phyloP scores from a whole-genome alignment of 768 basidiomycete genomes.

The Termitomyces sp. region DNA sequence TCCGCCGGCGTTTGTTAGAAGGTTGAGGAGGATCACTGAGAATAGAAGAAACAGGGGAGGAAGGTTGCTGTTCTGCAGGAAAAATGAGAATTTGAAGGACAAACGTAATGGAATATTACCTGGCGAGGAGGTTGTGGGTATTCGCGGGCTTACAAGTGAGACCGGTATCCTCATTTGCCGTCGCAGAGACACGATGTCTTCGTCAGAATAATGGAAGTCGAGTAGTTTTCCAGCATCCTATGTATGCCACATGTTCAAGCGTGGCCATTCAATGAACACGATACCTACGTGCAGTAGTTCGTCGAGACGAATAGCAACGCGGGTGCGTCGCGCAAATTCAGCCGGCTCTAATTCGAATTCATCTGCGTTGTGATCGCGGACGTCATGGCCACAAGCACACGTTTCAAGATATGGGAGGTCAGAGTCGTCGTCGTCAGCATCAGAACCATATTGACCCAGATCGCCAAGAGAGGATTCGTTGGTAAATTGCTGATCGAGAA shows the following conservation, averaged over 20 bases:
- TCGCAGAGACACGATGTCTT: constrained; percentile 64
- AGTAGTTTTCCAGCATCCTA: constrained; percentile 76
- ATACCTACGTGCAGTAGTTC: constrained; percentile 72
- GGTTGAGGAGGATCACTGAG: constrained; percentile 48
- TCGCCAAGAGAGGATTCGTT: constrained; percentile 51
- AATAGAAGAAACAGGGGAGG: constrained; percentile 49
- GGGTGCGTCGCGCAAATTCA: constrained; percentile 71
- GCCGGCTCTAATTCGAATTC: constrained; percentile 50
- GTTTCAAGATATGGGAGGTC: constrained; percentile 50
- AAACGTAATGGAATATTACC: constrained; percentile 36
- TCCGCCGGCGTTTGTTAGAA: constrained; percentile 50
- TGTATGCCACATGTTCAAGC: constrained; percentile 1
- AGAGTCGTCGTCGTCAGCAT: constrained; percentile 68
- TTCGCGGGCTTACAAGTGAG: constrained; percentile 48
- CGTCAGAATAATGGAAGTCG: constrained; percentile 78
- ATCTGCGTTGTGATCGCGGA: constrained; percentile 66
- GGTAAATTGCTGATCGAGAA: constrained; percentile 48
- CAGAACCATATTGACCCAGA: constrained; percentile 67
- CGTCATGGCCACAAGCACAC: constrained; percentile 72
- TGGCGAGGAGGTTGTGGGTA: constrained; percentile 46
- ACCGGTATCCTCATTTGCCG: constrained; percentile 64
- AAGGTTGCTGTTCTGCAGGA: constrained; percentile 30
- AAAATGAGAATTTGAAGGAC: constrained; percentile 10
- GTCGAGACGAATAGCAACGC: constrained; percentile 77
- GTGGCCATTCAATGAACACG: background rate